Conservation (phyloP, 2,329 filamentous ascomycete species). For the Penicillium italicum region DNA sequence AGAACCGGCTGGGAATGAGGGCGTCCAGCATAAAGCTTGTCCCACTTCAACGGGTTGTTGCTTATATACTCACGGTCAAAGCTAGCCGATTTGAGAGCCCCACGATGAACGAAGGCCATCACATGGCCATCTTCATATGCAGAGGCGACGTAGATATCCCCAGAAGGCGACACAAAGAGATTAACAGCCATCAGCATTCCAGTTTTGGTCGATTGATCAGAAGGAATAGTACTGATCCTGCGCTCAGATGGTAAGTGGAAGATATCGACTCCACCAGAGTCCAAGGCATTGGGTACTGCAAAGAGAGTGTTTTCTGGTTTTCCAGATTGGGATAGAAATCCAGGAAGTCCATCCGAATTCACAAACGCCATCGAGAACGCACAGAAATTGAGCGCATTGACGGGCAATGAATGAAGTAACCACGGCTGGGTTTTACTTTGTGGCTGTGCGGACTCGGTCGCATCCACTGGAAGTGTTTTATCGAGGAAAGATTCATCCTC, state of each 20-base stretch:
- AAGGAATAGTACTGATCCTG: constrained; percentile 59
- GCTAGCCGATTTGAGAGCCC: constrained; percentile 35
- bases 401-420: constrained; percentile 77
- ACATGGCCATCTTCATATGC: constrained; percentile 84
- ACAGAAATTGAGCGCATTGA: constrained; percentile 97
- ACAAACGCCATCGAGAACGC: constrained; percentile 40
- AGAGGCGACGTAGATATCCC: constrained; percentile 60
- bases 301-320: constrained; percentile 52
- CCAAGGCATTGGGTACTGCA: constrained; percentile 74
- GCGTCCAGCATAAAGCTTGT: constrained; percentile 60
- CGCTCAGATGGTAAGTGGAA: constrained; percentile 73
- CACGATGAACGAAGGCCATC: constrained; percentile 58
- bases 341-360: constrained; percentile 14
- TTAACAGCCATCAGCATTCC: constrained; percentile 84
- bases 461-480: constrained; percentile 67
- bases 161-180: constrained; percentile 51
- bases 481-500: constrained; percentile 58
- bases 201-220: constrained; percentile 44
- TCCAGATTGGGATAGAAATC: constrained; percentile 23
- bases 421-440: constrained; percentile 61
- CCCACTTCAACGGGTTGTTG: constrained; percentile 44
- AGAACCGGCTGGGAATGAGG: constrained; percentile 77
- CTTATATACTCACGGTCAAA: constrained; percentile 16
- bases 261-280: constrained; percentile 75
- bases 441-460: constrained; percentile 40